phyloP scores from a whole-genome alignment of 2,329 filamentous ascomycete genomes.

The Microsporum audouinii region DNA sequence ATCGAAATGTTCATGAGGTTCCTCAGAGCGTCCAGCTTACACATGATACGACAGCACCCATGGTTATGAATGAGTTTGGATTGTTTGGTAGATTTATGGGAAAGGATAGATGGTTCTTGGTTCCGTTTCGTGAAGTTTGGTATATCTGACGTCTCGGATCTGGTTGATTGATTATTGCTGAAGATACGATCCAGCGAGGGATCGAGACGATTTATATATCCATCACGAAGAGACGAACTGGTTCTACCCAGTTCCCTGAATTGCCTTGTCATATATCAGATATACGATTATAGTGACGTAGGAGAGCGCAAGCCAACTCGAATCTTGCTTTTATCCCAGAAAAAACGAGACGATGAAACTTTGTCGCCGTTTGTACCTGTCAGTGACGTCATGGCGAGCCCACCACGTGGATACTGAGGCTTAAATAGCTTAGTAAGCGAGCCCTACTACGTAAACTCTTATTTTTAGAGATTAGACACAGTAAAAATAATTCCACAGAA shows the following conservation, averaged over 20 bases:
- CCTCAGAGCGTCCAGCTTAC: slow-evolving; percentile 43
- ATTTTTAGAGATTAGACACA: no score
- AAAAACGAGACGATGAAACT: not conserved
- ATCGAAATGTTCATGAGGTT: not conserved
- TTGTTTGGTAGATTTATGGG: not conserved
- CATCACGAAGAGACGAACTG: not conserved
- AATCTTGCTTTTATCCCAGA: not conserved
- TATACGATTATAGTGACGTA: not conserved
- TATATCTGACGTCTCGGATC: not conserved
- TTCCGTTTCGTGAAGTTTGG: not conserved
- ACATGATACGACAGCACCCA: slow-evolving; percentile 76
- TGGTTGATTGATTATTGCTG: not conserved
- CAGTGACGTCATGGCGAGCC: not conserved
- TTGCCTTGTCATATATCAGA: not conserved
- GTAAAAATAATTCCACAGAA: no score
- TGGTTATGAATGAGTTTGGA: slow-evolving; percentile 32
- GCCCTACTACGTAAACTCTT: no score
- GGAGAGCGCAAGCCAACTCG: not conserved
- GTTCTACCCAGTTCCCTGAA: not conserved
- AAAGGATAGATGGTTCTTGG: not conserved
- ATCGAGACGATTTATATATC: not conserved
- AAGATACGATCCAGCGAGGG: not conserved
- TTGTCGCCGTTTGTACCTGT: not conserved
- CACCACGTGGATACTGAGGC: not conserved
- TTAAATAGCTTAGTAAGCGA: not conserved